Base-by-base conservation (phyloP, 768 basidiomycete genomes). In the Punctularia strigosozonata region DNA sequence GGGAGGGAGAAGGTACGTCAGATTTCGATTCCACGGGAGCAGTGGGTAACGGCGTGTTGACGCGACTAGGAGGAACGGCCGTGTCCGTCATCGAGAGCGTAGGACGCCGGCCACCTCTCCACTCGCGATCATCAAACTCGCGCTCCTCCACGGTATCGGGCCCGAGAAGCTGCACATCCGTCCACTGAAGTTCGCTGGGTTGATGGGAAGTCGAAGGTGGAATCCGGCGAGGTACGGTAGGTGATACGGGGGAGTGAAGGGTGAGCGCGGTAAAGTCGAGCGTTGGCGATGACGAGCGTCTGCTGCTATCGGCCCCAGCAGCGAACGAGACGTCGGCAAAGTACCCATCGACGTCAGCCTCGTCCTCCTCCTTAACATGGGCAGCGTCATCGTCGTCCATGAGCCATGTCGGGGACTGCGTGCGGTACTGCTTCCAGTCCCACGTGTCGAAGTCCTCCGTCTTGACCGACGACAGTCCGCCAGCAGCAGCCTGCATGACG, bases 81-180 rank as follows among this genome's bases (percentile, higher is more conserved):
- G n/a, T 34, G 8, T 19, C 18, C 13, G 33, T 19, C 20, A 13
- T 34, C 33, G 2, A 32, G 17, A 19, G 12, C 12, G 13, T 23
- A n/a, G n/a, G 33, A 22, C 17, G 28, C 25, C 34, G 21, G 20
- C 31, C 25, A 15, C 31, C 44, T 13, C 37, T 43, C 50, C 58
- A 66, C 42, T 57, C 37, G 34, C 61, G 52, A 5, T 58, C 61
- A 22, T 69, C 66, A 24, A 68, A 58, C 43, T 68, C 66, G 37
- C 60, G 53, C 6, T 55, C 59, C 39, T 60, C 56, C 21, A 68
- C 59, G 41, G 57, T 67, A 39, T 68, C 66, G 1, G 68, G 66
- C 7, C 66, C 66, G 19, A 68, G 57, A 2, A 68, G 43, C 35
- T 71, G 68, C 5, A 58, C 65, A 36, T 68, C 66, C 30, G 61